A percentile compares a stretch with the other conserved stretches of the same genome.
phyloP scores from a whole-genome alignment of 441 rosid genomes.

The Erodium chrysanthum region DNA sequence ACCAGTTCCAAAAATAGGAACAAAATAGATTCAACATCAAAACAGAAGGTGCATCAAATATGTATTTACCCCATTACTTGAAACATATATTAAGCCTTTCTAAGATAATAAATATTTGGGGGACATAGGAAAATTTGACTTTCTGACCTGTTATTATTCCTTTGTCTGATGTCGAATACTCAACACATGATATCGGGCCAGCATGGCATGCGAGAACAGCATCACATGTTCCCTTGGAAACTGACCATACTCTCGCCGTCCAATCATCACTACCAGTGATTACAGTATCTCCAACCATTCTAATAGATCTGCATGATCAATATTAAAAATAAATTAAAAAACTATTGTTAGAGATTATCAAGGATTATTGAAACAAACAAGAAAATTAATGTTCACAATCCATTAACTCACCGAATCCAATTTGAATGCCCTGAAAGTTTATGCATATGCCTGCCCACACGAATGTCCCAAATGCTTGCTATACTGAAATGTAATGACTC shows the following conservation, averaged over 20 bases:
- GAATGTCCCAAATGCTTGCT: conserved; percentile 94
- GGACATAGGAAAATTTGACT: background rate
- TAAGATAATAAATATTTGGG: background rate
- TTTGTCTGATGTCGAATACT: conserved; percentile 63
- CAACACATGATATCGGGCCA: conserved; percentile 77
- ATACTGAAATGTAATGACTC: conserved; percentile 40
- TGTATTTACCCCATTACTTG: background rate
- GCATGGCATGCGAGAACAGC: conserved; percentile 95
- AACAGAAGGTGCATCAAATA: background rate
- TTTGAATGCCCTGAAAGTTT: conserved; percentile 82
- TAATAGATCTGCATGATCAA: conserved; percentile 57
- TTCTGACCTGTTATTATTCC: conserved; percentile 86
- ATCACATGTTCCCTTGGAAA: conserved; percentile 79
- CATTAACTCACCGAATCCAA: conserved; percentile 78
- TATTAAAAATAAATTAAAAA: conserved; percentile 1
- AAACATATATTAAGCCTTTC: background rate
- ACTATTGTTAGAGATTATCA: background rate
- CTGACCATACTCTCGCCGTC: conserved; percentile 98
- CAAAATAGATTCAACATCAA: background rate
- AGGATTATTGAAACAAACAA: background rate
- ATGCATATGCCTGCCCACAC: conserved; percentile 95
- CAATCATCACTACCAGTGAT: conserved; percentile 98
- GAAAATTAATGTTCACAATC: conserved; percentile 11
- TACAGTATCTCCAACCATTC: conserved; percentile 91
- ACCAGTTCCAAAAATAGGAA: background rate